phyloP scores from a whole-genome alignment of 2,329 filamentous ascomycete genomes.

The Cordyceps cicadae region DNA sequence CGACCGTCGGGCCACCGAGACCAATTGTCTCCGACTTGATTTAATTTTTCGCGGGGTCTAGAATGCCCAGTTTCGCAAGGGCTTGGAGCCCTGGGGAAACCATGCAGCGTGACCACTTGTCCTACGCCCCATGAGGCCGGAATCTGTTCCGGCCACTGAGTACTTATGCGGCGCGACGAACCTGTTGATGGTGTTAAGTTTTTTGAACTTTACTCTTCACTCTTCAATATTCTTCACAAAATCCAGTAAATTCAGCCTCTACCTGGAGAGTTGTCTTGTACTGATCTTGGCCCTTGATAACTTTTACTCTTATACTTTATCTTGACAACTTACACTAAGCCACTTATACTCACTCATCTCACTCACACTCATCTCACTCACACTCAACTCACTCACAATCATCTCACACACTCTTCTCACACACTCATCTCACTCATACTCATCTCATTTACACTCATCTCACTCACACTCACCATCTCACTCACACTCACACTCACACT shows the following conservation, averaged over 20 bases:
- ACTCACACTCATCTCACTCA: background rate
- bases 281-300: background rate
- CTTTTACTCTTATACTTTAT: background rate
- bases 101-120: conserved; percentile 5
- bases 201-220: conserved; percentile 12
- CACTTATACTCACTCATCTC: conserved; percentile 2
- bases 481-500: background rate
- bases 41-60: conserved; percentile 5
- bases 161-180: conserved; percentile 35
- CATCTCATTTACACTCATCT: background rate
- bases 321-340: conserved; percentile 4
- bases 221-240: conserved; percentile 9
- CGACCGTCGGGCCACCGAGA: background rate
- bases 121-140: conserved; percentile 32
- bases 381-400: background rate
- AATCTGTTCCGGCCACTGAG: conserved; percentile 40
- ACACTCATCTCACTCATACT: background rate
- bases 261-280: background rate
- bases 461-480: conserved; percentile 11
- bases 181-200: conserved; percentile 15
- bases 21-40: conserved; percentile 1
- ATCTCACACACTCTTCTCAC: conserved; percentile 10
- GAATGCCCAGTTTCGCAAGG: conserved; percentile 3
- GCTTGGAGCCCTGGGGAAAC: conserved; percentile 5
- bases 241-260: background rate